phyloP scores from a whole-genome alignment of 2,329 filamentous ascomycete genomes.

The Pyrenochaeta sp. region DNA sequence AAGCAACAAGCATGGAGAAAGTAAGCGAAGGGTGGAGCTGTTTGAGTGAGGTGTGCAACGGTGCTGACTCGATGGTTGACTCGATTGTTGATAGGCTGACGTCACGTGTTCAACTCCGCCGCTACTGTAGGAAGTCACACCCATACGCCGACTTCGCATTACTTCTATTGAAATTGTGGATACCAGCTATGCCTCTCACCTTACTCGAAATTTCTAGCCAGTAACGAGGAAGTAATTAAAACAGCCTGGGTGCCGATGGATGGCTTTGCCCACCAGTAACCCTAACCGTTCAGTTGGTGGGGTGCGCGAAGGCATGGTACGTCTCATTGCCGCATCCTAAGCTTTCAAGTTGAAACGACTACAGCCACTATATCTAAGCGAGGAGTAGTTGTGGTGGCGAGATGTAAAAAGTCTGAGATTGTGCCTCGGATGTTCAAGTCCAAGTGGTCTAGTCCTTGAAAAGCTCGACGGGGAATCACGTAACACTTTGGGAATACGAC shows the following conservation, averaged over 20 bases:
- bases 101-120: background rate
- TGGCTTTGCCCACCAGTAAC: background rate
- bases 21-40: background rate
- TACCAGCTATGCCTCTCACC: background rate
- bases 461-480: background rate
- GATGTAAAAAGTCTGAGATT: background rate
- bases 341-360: background rate
- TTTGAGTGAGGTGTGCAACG: background rate
- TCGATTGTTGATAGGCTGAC: background rate
- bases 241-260: background rate
- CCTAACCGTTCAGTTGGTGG: background rate
- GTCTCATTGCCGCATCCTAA: background rate
- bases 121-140: background rate
- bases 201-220: background rate
- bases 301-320: background rate
- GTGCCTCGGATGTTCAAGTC: background rate
- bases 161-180: background rate
- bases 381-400: background rate
- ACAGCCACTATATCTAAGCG: background rate
- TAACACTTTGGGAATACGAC: background rate
- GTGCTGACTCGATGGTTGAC: background rate
- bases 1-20: background rate
- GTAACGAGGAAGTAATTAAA: background rate
- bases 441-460: background rate
- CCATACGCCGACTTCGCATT: background rate